Base-by-base conservation (phyloP, 148 eudicot species). In the Vaccinium vitisidaea region DNA sequence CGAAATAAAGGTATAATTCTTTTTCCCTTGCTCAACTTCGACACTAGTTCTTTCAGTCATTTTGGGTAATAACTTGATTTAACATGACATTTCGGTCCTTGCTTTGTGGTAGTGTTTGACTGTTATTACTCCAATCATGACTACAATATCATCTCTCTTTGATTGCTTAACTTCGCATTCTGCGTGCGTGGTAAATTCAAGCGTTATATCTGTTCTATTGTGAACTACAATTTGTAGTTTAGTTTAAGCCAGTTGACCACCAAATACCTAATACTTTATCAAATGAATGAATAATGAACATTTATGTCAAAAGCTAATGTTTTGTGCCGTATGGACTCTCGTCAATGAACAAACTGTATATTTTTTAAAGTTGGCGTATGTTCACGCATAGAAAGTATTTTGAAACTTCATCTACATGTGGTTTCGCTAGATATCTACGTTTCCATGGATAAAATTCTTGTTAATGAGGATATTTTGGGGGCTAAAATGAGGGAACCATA, bases 1-100 rank as follows among this genome's bases (percentile, higher is more conserved):
- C 87, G 99, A 97, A 90, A 97, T 97, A 92, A 95, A 97, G 99
- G 99, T 97, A 81, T 79, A 30, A 27, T 79, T 82, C 25, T 78
- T 63, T 77, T 80, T 86, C 80, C 11, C n/a, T 69, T 46, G 79
- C 39, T 36, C 23, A 16, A 39, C 23, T 18, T 18, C 39, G 19
- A 73, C 50, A 32, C 50, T 39, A 32, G 74, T 69, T 39, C 14
- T 61, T 50, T 32, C n/a, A 69, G 84, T 69, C 36, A 81, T 65
- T 52, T 49, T 23, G 59, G 80, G 56, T 56, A 61, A 48, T 82
- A n/a, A 82, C 23, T 23, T 75, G 53, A 77, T 71, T 50, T 69
- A 75, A 49, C 48, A 83, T 82, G 50, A 19, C 19, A 1, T 70
- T 52, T 69, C 50, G 1, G 39, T 52, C 18, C 63, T 50, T 70